Base-by-base conservation (phyloP, 805 yeast genomes). In the Ogataea populi-albae region DNA sequence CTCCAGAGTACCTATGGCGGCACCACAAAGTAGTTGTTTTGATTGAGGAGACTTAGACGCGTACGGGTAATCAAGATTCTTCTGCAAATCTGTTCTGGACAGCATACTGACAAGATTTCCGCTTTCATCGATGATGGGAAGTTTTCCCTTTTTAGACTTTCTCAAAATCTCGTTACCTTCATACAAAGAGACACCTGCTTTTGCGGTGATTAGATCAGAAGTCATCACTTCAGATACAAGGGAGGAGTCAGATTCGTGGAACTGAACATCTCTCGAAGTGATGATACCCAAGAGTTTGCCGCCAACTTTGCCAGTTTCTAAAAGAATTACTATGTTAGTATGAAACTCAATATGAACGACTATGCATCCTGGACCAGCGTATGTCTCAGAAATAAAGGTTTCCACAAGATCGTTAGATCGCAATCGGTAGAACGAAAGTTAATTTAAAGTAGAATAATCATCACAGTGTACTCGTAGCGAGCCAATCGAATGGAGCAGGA, bases 351-450 rank as follows among this genome's bases (percentile, higher is more conserved):
- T 12, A 31, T 19, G 7, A 23, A 51, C 47, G 46, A 46, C 48
- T 41, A 9, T 10, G 28, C 14, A 10, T 10, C 15, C 15, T 10
- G 14, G 14, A 10, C 8, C 17, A 11, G 8, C 6, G 15, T 9
- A 20, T 15, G 17, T 30, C 33, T 30, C 33, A 30, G 33, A 19
- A 30, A 18, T 34, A 17, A 26, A n/a, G 15, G 61, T 81, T 53
- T 88, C 97, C 94, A 67, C 96, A 87, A 77, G 95, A 85, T 88
- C 93, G 95, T 83, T 81, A 80, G 93, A 85, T 83, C 95, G 57
- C 62, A 66, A 61, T 82, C 96, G 95, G 98, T 82, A 91, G 98
- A 91, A 91, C 98, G 98, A 91, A 91, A 91, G 98, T 91, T 88
- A 86, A 73, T 63, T 60, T 19, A 15, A 62, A 43, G 54, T 52